phyloP scores from a whole-genome alignment of 345 rosid genomes.

The Syzygium jambos region DNA sequence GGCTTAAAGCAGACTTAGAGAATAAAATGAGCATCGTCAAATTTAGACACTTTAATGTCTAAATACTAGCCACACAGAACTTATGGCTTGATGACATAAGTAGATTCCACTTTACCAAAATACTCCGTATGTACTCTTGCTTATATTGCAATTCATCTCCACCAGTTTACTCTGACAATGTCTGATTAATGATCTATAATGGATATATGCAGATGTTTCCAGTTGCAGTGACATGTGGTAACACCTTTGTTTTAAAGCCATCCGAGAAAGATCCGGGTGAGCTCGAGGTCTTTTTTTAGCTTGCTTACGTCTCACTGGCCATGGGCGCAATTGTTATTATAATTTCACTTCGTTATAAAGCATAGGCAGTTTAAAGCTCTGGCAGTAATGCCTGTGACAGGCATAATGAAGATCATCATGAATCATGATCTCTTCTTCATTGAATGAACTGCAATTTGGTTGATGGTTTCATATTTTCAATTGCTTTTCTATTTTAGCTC shows the following conservation, averaged over 20 bases:
- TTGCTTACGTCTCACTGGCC: neutral
- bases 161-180: neutral
- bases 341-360: neutral
- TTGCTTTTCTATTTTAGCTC: neutral
- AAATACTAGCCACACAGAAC: neutral
- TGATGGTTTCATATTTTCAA: neutral
- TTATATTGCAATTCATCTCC: neutral
- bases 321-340: neutral
- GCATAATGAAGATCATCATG: neutral
- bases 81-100: neutral
- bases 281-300: neutral
- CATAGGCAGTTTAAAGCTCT: neutral
- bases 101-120: neutral
- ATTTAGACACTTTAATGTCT: neutral
- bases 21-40: neutral
- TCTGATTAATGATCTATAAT: neutral
- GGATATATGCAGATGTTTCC: constrained; percentile 77
- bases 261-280: constrained; percentile 98
- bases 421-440: neutral
- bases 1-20: neutral
- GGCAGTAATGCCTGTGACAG: neutral
- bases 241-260: constrained; percentile 89
- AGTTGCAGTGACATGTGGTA: constrained; percentile 87
- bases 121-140: constrained; percentile 7
- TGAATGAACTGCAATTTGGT: neutral